A percentile compares a stretch with the other conserved stretches of the same genome.
Evolutionary conservation across 2,329 filamentous ascomycete genomes (phyloP).

Genomic region (Pseudogymnoascus sp.): DNA sequence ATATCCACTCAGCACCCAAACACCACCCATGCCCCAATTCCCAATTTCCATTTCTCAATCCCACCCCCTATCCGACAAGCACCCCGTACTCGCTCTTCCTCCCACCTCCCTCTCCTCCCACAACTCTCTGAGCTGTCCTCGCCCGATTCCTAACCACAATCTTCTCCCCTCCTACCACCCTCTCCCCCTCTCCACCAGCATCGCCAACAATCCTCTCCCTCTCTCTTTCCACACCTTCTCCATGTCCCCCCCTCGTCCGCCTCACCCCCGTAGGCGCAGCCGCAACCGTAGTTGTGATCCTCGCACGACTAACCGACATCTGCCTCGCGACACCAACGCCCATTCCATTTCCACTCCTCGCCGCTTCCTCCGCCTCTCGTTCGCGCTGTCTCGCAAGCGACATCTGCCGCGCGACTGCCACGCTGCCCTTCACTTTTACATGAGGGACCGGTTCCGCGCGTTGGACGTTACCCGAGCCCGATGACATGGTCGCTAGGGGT

Average conservation of each 20-base stretch:
- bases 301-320: background rate
- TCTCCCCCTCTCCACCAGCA: constrained; percentile 4
- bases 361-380: background rate
- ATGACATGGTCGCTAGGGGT: background rate
- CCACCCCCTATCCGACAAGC: background rate
- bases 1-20: background rate
- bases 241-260: background rate
- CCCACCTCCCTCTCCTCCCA: background rate
- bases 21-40: background rate
- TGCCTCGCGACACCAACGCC: background rate
- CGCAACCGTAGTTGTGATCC: background rate
- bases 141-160: background rate
- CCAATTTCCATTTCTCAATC: background rate
- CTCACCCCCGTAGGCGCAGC: background rate
- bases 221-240: background rate
- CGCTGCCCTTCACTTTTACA: background rate
- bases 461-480: background rate
- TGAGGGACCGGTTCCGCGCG: background rate
- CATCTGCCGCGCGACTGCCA: background rate
- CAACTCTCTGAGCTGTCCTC: background rate
- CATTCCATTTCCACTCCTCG: background rate
- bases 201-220: background rate
- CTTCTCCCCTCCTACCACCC: background rate
- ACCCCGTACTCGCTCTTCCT: background rate
- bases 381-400: background rate